phyloP scores from a whole-genome alignment of 1,284 basidiomycete species.

The Psilocybe mexicana region DNA sequence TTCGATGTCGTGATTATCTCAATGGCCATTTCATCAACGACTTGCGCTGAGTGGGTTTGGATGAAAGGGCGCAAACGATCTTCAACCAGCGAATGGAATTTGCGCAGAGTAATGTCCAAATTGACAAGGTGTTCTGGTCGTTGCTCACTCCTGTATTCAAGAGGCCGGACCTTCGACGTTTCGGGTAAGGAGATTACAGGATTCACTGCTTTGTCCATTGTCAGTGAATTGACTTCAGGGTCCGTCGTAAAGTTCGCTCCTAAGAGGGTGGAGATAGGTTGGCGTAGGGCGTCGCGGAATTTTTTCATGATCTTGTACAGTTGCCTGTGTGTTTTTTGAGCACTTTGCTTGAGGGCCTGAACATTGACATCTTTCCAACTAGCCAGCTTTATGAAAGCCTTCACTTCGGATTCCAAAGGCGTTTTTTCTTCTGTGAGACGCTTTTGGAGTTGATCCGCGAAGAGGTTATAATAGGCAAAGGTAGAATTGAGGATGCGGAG shows the following conservation, averaged over 20 bases:
- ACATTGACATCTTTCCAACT: slow-evolving; percentile 99
- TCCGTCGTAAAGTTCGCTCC: slow-evolving; percentile 38
- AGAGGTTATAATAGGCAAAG: slow-evolving; percentile 68
- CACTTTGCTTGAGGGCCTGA: slow-evolving; percentile 91
- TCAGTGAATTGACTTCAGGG: slow-evolving; percentile 32
- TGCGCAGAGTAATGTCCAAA: slow-evolving; percentile 46
- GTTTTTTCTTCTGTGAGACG: slow-evolving; percentile 63
- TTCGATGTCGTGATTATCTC: slow-evolving; percentile 76
- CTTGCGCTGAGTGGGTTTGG: slow-evolving; percentile 35
- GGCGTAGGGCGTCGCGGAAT: slow-evolving; percentile 86
- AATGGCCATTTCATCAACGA: slow-evolving; percentile 66
- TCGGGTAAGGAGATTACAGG: background rate
- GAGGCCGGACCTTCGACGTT: background rate
- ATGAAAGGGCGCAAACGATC: slow-evolving; percentile 45
- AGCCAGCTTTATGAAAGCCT: slow-evolving; percentile 89
- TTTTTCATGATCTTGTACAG: slow-evolving; percentile 91
- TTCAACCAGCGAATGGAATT: slow-evolving; percentile 46
- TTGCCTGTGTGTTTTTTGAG: slow-evolving; percentile 88
- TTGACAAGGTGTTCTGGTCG: slow-evolving; percentile 38
- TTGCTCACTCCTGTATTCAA: background rate
- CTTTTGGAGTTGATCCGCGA: slow-evolving; percentile 49
- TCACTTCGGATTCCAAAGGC: slow-evolving; percentile 80
- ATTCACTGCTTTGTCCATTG: background rate
- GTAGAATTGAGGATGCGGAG: slow-evolving; percentile 70
- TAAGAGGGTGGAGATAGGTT: slow-evolving; percentile 59